Percentiles rank a stretch among this genome's conserved stretches.
phyloP scores from a whole-genome alignment of 1,284 basidiomycete species.

The Ustilago bromivora region DNA sequence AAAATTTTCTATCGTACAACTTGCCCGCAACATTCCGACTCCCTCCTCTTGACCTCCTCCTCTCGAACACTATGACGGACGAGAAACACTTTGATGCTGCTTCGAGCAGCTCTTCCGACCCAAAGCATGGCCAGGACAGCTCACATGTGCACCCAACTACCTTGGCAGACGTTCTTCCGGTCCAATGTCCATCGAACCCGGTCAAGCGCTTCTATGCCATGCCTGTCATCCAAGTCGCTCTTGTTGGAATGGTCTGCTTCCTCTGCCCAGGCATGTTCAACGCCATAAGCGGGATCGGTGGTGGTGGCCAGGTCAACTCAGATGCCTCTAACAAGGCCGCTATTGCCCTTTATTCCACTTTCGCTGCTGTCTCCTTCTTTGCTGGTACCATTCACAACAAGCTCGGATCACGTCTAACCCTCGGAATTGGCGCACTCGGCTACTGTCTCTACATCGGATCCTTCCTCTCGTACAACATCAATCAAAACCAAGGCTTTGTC shows the following conservation, averaged over 20 bases:
- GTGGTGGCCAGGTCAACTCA: slow-evolving; percentile 69
- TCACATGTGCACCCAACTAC: slow-evolving; percentile 27
- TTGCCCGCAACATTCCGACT: neutral
- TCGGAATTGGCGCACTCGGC: slow-evolving; percentile 77
- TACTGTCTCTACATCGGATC: slow-evolving; percentile 78
- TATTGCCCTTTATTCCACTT: slow-evolving; percentile 63
- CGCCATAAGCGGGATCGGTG: slow-evolving; percentile 73
- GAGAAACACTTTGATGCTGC: slow-evolving; percentile 38
- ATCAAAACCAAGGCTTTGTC: slow-evolving; percentile 69
- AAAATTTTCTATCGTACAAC: neutral
- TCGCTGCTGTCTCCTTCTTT: slow-evolving; percentile 70
- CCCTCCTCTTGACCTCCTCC: neutral
- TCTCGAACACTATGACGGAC: slow-evolving; percentile 24
- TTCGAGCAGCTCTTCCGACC: slow-evolving; percentile 33
- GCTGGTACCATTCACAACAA: slow-evolving; percentile 77
- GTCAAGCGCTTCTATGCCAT: slow-evolving; percentile 28
- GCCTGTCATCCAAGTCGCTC: slow-evolving; percentile 35
- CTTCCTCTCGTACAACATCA: slow-evolving; percentile 73
- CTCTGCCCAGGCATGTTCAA: slow-evolving; percentile 74
- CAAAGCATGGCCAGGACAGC: slow-evolving; percentile 16
- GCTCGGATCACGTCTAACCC: slow-evolving; percentile 79
- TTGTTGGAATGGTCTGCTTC: slow-evolving; percentile 68
- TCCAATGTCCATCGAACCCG: slow-evolving; percentile 32
- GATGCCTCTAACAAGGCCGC: slow-evolving; percentile 44
- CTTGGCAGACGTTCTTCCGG: slow-evolving; percentile 13